Percentiles rank a stretch among this genome's conserved stretches.
phyloP scores from a whole-genome alignment of 306 rosid species.

The Potentilla sterilis region DNA sequence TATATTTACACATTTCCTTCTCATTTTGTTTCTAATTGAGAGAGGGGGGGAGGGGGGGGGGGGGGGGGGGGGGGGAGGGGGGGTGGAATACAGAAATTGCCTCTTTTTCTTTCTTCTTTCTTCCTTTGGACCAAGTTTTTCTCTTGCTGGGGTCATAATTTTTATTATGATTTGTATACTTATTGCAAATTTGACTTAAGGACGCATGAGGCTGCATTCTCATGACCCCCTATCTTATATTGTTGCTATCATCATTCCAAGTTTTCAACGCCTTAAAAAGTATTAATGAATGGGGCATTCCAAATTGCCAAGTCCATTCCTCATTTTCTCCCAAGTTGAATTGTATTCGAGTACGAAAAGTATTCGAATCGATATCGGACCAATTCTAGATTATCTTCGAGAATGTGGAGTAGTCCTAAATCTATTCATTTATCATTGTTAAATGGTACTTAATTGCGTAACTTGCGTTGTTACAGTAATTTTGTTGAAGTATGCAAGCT shows the following conservation, averaged over 20 bases:
- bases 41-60: too few species aligned
- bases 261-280: background rate
- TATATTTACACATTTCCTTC: too few species aligned
- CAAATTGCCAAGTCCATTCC: background rate
- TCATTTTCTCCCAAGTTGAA: background rate
- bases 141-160: background rate
- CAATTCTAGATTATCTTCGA: background rate
- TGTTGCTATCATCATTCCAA: slow-evolving; percentile 7
- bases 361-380: background rate
- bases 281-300: background rate
- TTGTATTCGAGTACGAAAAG: background rate
- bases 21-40: too few species aligned
- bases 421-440: background rate
- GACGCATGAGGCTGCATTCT: background rate
- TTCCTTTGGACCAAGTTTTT: background rate
- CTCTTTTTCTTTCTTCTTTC: background rate
- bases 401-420: background rate
- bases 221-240: background rate
- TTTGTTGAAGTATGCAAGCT: background rate
- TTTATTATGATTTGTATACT: background rate
- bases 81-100: too few species aligned
- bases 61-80: too few species aligned
- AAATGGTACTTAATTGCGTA: background rate
- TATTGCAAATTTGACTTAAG: background rate
- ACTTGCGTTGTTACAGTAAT: background rate